Evolutionary conservation across 1,139 yeast species (phyloP).

Genomic region (Geotrichum reessii): DNA sequence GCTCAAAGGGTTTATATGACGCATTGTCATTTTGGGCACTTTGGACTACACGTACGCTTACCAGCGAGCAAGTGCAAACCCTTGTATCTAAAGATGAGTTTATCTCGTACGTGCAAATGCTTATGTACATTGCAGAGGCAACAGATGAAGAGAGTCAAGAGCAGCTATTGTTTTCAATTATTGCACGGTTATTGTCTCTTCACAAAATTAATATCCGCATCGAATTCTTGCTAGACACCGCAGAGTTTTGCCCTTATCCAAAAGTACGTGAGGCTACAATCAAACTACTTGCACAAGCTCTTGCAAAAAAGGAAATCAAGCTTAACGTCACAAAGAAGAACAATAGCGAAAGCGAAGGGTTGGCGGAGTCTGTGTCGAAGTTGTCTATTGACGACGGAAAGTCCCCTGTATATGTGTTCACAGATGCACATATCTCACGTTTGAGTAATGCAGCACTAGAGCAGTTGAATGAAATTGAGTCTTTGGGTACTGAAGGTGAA

Average conservation of each 20-base stretch:
- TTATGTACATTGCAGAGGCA: constrained; percentile 24
- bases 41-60: constrained; percentile 35
- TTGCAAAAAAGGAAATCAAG: constrained; percentile 3
- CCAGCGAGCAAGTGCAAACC: constrained; percentile 23
- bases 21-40: constrained; percentile 43
- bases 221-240: constrained; percentile 58
- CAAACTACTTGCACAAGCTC: constrained; percentile 60
- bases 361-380: not conserved
- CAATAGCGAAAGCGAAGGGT: not conserved
- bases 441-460: not conserved
- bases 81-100: constrained; percentile 24
- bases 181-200: constrained; percentile 43
- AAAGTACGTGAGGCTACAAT: constrained; percentile 54
- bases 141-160: constrained; percentile 36
- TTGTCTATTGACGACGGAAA: not conserved
- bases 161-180: constrained; percentile 31
- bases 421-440: not conserved
- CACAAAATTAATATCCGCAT: constrained; percentile 55
- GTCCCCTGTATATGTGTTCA: not conserved
- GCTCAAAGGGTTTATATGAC: constrained; percentile 39
- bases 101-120: constrained; percentile 44
- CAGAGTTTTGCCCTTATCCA: constrained; percentile 63
- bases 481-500: not conserved
- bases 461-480: not conserved
- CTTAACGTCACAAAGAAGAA: not conserved